These are phyloP conservation scores for Zymoseptoria tritici DNA, from an alignment of 2,329 filamentous ascomycete genomes.

Conservation along the genomic window DNA sequence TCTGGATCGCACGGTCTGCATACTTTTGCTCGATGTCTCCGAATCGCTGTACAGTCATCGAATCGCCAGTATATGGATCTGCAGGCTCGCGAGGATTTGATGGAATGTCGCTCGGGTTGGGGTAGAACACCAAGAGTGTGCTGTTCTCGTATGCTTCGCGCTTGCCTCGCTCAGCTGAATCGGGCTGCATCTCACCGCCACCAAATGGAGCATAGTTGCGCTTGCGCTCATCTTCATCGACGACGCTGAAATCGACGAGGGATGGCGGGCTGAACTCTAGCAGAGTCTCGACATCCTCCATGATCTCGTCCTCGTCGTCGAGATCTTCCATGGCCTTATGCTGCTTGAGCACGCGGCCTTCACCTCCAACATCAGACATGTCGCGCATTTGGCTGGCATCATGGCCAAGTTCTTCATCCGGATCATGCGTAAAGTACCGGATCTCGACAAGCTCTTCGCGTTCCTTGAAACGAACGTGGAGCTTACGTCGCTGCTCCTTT, in stretches of 20 bases:
- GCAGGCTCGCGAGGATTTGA: slow-evolving; percentile 39
- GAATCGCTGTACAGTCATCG: slow-evolving; percentile 28
- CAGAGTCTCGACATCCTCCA: slow-evolving; percentile 44
- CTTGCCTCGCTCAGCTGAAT: slow-evolving; percentile 36
- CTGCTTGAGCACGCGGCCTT: slow-evolving; percentile 47
- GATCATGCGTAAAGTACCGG: slow-evolving; percentile 64
- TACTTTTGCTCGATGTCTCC: slow-evolving; percentile 30
- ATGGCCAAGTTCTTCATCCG: slow-evolving; percentile 61
- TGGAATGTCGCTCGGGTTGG: slow-evolving; percentile 39
- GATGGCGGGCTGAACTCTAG: slow-evolving; percentile 40
- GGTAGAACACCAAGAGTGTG: slow-evolving; percentile 43
- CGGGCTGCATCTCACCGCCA: slow-evolving; percentile 34
- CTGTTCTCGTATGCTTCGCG: slow-evolving; percentile 40
- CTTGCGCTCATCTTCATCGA: slow-evolving; percentile 35
- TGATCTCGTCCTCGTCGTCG: slow-evolving; percentile 54
- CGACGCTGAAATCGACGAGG: slow-evolving; percentile 37
- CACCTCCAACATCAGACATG: slow-evolving; percentile 63
- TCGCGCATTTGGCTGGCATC: slow-evolving; percentile 62
- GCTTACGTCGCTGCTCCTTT: slow-evolving; percentile 62
- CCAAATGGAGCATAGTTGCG: slow-evolving; percentile 41
- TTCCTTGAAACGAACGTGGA: slow-evolving; percentile 64
- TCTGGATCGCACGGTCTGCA: slow-evolving; percentile 12
- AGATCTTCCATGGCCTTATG: slow-evolving; percentile 59
- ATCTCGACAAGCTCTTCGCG: slow-evolving; percentile 60
- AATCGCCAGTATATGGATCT: slow-evolving; percentile 30